Evolutionary conservation across 2,329 filamentous ascomycete genomes (phyloP), one percentile per base, ranked within the genome.

Genomic region (Hypoxylon sp.): DNA sequence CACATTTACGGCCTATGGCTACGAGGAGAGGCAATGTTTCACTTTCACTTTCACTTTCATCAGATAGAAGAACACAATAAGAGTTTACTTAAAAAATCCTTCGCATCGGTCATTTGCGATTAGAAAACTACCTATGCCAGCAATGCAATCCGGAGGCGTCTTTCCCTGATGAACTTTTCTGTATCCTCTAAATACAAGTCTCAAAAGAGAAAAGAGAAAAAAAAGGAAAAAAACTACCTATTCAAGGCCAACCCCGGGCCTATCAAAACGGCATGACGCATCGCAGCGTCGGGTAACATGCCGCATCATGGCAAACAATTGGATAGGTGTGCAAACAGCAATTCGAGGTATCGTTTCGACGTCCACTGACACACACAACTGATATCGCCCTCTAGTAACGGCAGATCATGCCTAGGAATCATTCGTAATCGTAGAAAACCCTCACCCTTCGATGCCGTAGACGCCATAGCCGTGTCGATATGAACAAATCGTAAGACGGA

Each of bases 361-460:
- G 11, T 29, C 11, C 19, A 22, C 19, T 22, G 19, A 22, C 19
- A 5, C 35, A 26, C 51, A 31, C 53, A 46, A 31, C 39, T 9
- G 24, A 47, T 31, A 39, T 19, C 39, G 14, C 39, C 14, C 5
- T 29, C 14, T 17, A 35, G n/a, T n/a, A 22, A 14, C 19, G 5
- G 24, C 17, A 26, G 3, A 14, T 17, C 4, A 50, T 24, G 17
- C 57, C 46, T 33, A 46, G 52, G 48, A 62, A 59, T 42, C 37
- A 47, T 60, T 47, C 55, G 50, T 35, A 67, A 60, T 37, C 60
- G 66, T 37, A 19, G 24, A 60, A 63, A 72, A 60, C 68, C 73
- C 69, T 70, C 74, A 58, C 67, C 68, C 71, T 63, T 66, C 70
- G 74, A 75, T 75, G 71, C 75, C 71, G 24, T 52, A 70, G 73